phyloP scores from a whole-genome alignment of 2,329 filamentous ascomycete species.

The Keithomyces neogunnii region DNA sequence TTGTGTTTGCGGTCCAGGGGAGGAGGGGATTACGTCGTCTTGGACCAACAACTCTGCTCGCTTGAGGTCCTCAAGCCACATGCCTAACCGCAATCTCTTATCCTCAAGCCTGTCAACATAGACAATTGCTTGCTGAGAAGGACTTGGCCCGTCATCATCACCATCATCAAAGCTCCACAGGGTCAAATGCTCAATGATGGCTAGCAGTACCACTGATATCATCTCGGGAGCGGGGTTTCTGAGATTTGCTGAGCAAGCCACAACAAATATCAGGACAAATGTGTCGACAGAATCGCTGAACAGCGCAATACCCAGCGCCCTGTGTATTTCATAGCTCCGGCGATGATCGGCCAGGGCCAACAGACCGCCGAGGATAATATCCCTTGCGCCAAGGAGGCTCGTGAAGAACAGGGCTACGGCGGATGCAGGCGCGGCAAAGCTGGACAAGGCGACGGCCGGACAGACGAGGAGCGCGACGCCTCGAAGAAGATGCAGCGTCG shows the following conservation, averaged over 20 bases:
- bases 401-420: conserved; percentile 20
- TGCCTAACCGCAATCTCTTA: conserved; percentile 21
- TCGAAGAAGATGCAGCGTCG: conserved; percentile 18
- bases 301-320: conserved; percentile 21
- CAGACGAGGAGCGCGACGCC: conserved; percentile 19
- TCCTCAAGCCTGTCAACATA: conserved; percentile 13
- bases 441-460: conserved; percentile 19
- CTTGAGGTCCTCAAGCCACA: conserved; percentile 21
- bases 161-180: conserved; percentile 24
- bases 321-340: conserved; percentile 17
- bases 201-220: conserved; percentile 19
- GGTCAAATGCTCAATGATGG: conserved; percentile 22
- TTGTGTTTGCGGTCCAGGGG: background rate
- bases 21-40: background rate
- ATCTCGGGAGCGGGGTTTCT: conserved; percentile 20
- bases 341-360: conserved; percentile 17
- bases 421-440: conserved; percentile 19
- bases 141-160: conserved; percentile 10
- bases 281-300: conserved; percentile 26
- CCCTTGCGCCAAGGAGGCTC: conserved; percentile 22
- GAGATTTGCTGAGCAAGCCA: conserved; percentile 21
- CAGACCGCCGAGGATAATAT: conserved; percentile 21
- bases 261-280: conserved; percentile 25
- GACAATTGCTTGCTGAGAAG: conserved; percentile 7
- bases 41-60: conserved; percentile 1